Conservation (phyloP, 164 flowering plant species). For the Buxus sempervirens region DNA sequence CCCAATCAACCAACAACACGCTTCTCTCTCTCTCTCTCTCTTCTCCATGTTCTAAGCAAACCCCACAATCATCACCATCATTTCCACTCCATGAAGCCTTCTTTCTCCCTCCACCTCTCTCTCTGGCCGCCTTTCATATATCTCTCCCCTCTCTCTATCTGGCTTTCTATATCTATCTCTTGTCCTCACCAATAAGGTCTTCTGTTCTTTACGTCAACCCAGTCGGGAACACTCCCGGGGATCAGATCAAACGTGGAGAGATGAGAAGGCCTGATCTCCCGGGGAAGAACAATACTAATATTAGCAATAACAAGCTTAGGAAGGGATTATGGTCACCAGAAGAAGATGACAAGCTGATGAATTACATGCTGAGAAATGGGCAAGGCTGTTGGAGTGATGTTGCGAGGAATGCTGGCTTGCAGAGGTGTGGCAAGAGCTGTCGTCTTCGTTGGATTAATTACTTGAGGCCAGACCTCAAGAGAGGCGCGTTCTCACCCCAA, state of each 20-base stretch:
- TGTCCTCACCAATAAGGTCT: background rate
- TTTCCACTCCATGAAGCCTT: conserved; percentile 48
- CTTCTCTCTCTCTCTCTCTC: conserved; percentile 29
- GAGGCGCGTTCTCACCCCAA: conserved; percentile 62
- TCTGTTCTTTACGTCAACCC: background rate
- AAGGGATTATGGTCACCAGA: conserved; percentile 82
- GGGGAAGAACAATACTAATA: conserved; percentile 20
- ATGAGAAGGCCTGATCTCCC: conserved; percentile 44
- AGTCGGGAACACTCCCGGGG: no score
- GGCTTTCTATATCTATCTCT: no score
- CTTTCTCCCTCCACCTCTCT: conserved; percentile 17
- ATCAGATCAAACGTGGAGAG: background rate
- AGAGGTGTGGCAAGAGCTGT: conserved; percentile 74
- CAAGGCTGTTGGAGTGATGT: conserved; percentile 83
- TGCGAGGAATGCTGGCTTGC: conserved; percentile 66
- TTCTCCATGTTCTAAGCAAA: conserved; percentile 52
- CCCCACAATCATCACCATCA: conserved; percentile 46
- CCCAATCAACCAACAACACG: conserved; percentile 57
- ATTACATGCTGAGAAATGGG: conserved; percentile 62
- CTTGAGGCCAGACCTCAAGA: conserved; percentile 68
- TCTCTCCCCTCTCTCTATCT: conserved; percentile 3
- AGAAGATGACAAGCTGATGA: conserved; percentile 69
- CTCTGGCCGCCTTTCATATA: background rate
- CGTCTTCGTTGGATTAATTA: conserved; percentile 80
- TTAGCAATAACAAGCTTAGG: conserved; percentile 35